These are phyloP conservation scores for Edaphochlamys debaryana DNA, from an alignment of 139 green algal genomes.

Conservation along the genomic window DNA sequence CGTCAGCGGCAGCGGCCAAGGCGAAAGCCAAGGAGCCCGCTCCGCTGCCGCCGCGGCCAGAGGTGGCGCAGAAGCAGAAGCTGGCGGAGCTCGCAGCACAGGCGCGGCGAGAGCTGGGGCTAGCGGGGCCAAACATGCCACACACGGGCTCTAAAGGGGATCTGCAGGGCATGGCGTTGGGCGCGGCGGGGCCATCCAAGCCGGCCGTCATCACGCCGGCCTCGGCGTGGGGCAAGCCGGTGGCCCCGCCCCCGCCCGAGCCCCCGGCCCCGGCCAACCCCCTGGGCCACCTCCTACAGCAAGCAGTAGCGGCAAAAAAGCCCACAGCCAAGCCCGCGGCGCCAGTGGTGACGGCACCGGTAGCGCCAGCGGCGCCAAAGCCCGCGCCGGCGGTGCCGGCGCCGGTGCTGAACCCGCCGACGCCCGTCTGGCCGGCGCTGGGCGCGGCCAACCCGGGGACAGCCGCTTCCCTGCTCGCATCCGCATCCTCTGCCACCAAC, in stretches of 20 bases:
- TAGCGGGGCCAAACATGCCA: not conserved
- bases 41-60: slow-evolving; percentile 4
- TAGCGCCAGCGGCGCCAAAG: not conserved
- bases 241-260: not conserved
- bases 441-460: not conserved
- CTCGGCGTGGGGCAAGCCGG: slow-evolving; percentile 35
- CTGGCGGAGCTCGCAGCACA: slow-evolving; percentile 48
- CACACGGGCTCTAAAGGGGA: slow-evolving; percentile 15
- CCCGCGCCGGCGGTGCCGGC: not conserved
- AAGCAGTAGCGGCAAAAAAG: slow-evolving; percentile 26
- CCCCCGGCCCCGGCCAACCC: not conserved
- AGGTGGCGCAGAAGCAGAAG: slow-evolving; percentile 42
- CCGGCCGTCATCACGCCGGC: not conserved
- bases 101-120: slow-evolving; percentile 50
- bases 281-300: slow-evolving; percentile 34
- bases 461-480: slow-evolving; percentile 22
- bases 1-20: not conserved
- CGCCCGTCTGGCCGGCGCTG: slow-evolving; percentile 21
- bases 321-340: not conserved
- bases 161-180: not conserved
- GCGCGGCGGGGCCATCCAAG: not conserved
- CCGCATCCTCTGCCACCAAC: not conserved
- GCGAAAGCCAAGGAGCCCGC: slow-evolving; percentile 23
- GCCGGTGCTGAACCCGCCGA: slow-evolving; percentile 23
- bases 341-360: not conserved